Evolutionary conservation across 2,329 filamentous ascomycete genomes (phyloP), one percentile per base, ranked within the genome.

Genomic region (Nectriaceae sp.): DNA sequence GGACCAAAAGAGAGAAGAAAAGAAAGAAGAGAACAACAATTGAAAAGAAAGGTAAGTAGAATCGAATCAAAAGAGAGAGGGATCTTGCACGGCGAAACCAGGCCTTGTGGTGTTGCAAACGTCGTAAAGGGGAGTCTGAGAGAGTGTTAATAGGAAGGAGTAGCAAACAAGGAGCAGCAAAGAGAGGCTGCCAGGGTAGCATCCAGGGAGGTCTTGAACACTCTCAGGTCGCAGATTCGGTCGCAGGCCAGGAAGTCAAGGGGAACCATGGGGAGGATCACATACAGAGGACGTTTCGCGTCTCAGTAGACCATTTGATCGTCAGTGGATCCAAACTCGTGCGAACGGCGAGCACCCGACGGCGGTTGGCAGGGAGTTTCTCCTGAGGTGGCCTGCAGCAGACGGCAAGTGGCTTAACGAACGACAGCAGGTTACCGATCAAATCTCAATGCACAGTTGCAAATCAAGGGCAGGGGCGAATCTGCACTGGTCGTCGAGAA

Each of bases 21-120:
- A 40, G 26, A 31, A 42, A 33, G 40, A 31, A 38, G 50, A n/a
- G 44, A 44, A 36, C 20, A 37, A 20, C 21, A 45, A 43, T 43
- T 18, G 29, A 39, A 43, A 35, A 44, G 43, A 57, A 52, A 35
- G 35, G 31, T 20, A 44, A 56, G 46, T 26, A 50, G 52, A 47
- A 55, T 40, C 42, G 39, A 50, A 50, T 43, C 52, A 53, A 16
- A 6, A 57, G 47, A 54, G 49, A 45, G 47, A 55, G 46, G 45
- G 21, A 46, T 47, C 55, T 52, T 59, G 46, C 53, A 61, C 57
- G 50, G 50, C 61, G 44, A 56, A 52, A 40, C 59, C 57, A 57
- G 55, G 54, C 59, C 53, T 59, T 49, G 57, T 53, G 49, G 42
- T 43, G 48, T 46, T 53, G 42, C 44, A 55, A 44, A 43, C 51